Evolutionary conservation across 805 yeast genomes (phyloP).

Genomic region (Lipomyces lipofer): DNA sequence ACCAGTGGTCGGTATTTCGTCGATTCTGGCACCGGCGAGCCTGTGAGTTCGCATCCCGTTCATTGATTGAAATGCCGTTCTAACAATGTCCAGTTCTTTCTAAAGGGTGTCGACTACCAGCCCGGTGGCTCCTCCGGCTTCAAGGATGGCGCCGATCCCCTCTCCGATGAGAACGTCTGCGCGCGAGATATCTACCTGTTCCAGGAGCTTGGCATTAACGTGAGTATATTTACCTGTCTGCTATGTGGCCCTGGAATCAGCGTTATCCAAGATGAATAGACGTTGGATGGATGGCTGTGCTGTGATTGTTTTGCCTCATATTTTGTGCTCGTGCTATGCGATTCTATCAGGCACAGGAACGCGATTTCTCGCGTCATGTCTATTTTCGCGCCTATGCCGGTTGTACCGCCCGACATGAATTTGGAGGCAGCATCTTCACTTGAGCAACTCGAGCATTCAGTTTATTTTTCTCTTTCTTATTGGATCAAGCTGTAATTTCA

Average conservation of each 20-base stretch:
- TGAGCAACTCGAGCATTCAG: background rate
- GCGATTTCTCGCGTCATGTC: background rate
- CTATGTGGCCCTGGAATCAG: too few relatives aligned
- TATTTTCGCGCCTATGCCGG: slow-evolving; percentile 10
- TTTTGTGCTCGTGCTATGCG: background rate
- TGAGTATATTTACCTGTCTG: slow-evolving; percentile 13
- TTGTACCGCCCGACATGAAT: too few relatives aligned
- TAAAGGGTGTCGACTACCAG: slow-evolving; percentile 91
- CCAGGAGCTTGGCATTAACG: slow-evolving; percentile 79
- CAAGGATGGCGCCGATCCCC: slow-evolving; percentile 56
- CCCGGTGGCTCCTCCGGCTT: slow-evolving; percentile 89
- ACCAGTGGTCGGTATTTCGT: slow-evolving; percentile 70
- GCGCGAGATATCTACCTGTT: slow-evolving; percentile 79
- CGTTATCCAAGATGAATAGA: too few relatives aligned
- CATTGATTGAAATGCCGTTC: background rate
- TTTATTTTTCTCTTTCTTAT: background rate
- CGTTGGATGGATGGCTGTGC: too few relatives aligned
- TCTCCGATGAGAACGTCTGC: slow-evolving; percentile 70
- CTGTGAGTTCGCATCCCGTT: slow-evolving; percentile 47
- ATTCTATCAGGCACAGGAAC: background rate
- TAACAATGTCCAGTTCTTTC: slow-evolving; percentile 52
- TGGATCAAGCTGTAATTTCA: too few relatives aligned
- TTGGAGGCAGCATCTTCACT: too few relatives aligned
- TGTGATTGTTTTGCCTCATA: background rate
- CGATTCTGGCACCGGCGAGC: slow-evolving; percentile 71